Evolutionary conservation across 768 basidiomycete species (phyloP).

Genomic region (Boletus sensibilis): DNA sequence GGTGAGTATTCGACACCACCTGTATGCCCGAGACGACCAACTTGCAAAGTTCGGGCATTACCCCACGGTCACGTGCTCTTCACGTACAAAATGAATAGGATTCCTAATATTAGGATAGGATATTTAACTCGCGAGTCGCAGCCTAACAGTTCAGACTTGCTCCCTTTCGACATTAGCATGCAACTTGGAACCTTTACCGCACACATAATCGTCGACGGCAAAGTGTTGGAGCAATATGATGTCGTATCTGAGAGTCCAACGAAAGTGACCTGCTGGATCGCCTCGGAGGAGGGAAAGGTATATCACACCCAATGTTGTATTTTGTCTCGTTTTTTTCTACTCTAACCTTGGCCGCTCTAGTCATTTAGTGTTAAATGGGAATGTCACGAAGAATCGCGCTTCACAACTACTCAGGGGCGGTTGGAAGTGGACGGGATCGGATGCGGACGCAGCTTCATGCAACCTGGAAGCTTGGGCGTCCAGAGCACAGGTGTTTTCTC

Average conservation of each 20-base stretch:
- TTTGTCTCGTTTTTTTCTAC: not conserved
- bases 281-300: constrained; percentile 25
- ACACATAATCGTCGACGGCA: constrained; percentile 11
- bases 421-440: constrained; percentile 12
- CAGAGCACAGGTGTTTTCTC: not conserved
- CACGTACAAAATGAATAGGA: no score
- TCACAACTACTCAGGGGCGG: not conserved
- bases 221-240: constrained; percentile 15
- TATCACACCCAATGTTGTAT: not conserved
- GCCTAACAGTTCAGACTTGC: not conserved
- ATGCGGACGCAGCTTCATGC: accelerated
- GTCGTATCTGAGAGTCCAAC: constrained; percentile 6
- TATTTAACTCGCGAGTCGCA: no score
- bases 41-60: no score
- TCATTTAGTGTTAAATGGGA: constrained; percentile 15
- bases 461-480: not conserved
- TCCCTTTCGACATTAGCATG: constrained; percentile 1
- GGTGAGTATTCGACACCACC: no score
- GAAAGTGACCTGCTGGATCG: constrained; percentile 20
- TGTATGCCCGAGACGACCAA: no score
- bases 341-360: not conserved
- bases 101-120: no score
- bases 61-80: not conserved
- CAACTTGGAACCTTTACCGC: constrained; percentile 16
- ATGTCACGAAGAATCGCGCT: not conserved